These are phyloP conservation scores for Bondarzewia mesenterica DNA, from an alignment of 1,284 basidiomycete genomes.

Conservation along the genomic window DNA sequence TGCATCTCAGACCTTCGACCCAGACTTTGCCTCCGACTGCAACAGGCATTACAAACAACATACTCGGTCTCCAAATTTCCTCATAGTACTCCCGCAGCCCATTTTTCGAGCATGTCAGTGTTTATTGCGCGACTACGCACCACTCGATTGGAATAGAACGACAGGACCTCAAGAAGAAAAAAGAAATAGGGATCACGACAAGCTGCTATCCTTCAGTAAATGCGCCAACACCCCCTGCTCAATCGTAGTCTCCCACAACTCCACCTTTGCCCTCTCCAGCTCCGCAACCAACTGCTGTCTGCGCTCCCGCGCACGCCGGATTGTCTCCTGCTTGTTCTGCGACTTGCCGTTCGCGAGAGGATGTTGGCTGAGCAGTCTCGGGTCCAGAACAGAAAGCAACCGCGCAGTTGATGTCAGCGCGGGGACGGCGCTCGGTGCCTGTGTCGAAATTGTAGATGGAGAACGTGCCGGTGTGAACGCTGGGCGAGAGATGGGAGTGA, in stretches of 20 bases:
- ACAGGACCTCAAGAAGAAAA: neutral
- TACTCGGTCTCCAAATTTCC: no score
- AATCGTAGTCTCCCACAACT: conserved; percentile 67
- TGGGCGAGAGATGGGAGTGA: no score
- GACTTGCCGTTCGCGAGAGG: neutral
- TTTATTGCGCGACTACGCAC: no score
- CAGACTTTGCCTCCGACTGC: no score
- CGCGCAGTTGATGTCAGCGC: conserved; percentile 5
- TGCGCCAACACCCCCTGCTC: conserved; percentile 61
- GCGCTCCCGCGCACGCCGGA: conserved; percentile 44
- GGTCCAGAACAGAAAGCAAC: conserved; percentile 4
- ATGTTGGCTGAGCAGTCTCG: conserved; percentile 1
- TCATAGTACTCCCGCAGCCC: no score
- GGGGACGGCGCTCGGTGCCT: neutral
- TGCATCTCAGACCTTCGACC: no score
- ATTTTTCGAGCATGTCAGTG: no score
- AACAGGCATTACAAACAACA: no score
- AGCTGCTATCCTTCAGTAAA: conserved; percentile 22
- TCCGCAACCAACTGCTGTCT: conserved; percentile 44
- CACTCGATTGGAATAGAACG: no score
- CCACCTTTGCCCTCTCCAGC: conserved; percentile 50
- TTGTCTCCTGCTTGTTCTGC: conserved; percentile 31
- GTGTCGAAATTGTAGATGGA: neutral
- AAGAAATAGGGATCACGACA: neutral
- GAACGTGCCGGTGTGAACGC: no score